Percentiles rank a stretch among this genome's conserved stretches.
phyloP scores from a whole-genome alignment of 176 grass and related monocot species.

The Musa itinerans region DNA sequence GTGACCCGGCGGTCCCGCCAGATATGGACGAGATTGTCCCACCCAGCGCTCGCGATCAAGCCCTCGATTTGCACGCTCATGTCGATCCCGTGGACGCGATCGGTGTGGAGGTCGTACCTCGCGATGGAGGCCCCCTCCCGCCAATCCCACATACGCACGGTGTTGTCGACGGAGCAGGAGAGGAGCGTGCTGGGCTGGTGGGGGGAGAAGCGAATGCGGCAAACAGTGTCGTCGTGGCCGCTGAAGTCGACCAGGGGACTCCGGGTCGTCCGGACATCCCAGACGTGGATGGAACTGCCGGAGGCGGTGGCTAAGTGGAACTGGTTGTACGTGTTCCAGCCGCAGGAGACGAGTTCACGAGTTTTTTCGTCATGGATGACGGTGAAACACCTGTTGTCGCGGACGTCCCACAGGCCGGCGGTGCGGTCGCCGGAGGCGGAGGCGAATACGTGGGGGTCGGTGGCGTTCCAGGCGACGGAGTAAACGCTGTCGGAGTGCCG shows the following conservation, averaged over 20 bases:
- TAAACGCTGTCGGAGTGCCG: conserved; percentile 75
- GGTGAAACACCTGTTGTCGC: conserved; percentile 48
- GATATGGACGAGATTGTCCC: conserved; percentile 68
- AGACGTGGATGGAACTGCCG: conserved; percentile 70
- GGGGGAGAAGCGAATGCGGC: conserved; percentile 64
- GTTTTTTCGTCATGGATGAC: conserved; percentile 43
- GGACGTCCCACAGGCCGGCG: conserved; percentile 66
- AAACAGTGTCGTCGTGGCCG: conserved; percentile 55
- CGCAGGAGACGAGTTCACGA: conserved; percentile 62
- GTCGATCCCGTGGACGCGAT: conserved; percentile 60
- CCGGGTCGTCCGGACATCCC: conserved; percentile 56
- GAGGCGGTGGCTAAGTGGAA: conserved; percentile 67
- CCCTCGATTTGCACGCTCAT: conserved; percentile 72
- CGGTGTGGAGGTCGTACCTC: conserved; percentile 56
- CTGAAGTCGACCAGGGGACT: conserved; percentile 41
- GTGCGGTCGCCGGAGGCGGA: conserved; percentile 63
- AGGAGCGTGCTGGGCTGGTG: conserved; percentile 57
- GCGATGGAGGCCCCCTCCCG: conserved; percentile 46
- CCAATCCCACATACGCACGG: conserved; percentile 76
- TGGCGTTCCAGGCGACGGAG: conserved; percentile 49
- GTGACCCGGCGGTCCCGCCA: conserved; percentile 62
- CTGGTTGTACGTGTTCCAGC: conserved; percentile 75
- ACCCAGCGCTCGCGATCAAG: conserved; percentile 59
- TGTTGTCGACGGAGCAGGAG: conserved; percentile 82
- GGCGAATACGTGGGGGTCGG: conserved; percentile 62